Evolutionary conservation across 805 yeast species (phyloP), one percentile per base, ranked within the genome.

Genomic region (Ogataea pilisensis): DNA sequence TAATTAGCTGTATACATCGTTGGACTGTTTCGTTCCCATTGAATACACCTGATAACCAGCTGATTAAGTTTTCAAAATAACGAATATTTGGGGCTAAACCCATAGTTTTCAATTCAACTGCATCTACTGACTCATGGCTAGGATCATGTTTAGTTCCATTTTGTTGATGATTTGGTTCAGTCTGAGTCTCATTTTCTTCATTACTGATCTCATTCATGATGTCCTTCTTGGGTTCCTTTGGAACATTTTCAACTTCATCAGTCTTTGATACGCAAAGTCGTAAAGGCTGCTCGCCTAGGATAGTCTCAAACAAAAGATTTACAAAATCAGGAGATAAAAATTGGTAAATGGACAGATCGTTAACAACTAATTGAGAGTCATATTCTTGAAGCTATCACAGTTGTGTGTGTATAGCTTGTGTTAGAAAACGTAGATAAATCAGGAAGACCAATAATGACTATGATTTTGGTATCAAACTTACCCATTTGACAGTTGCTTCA

Each of bases 371-470:
- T 29, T 49, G 26, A 3, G 54, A 36, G n/a, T 42, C 44, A 35
- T 49, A 54, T 26, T 54, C 55, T 31, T 49, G 49, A 17, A 54
- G 35, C 55, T 51, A 14, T n/a, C n/a, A n/a, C n/a, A n/a, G n/a
- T n/a, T n/a, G n/a, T n/a, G n/a, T n/a, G n/a, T n/a, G n/a, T 22
- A 18, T 18, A 16, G 14, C 20, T 18, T 32, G 5, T 9, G n/a
- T 4, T 25, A 3, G 25, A 26, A n/a, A 29, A n/a, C n/a, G n/a
- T n/a, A n/a, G n/a, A n/a, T n/a, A n/a, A n/a, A n/a, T n/a, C n/a
- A n/a, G n/a, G n/a, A n/a, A n/a, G n/a, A n/a, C n/a, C n/a, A n/a
- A n/a, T n/a, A n/a, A n/a, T n/a, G n/a, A n/a, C n/a, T n/a, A n/a
- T n/a, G n/a, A n/a, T n/a, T n/a, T n/a, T n/a, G n/a, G n/a, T n/a